phyloP scores from a whole-genome alignment of 2,329 filamentous ascomycete genomes.

The Ploettnerulaceae sp. region DNA sequence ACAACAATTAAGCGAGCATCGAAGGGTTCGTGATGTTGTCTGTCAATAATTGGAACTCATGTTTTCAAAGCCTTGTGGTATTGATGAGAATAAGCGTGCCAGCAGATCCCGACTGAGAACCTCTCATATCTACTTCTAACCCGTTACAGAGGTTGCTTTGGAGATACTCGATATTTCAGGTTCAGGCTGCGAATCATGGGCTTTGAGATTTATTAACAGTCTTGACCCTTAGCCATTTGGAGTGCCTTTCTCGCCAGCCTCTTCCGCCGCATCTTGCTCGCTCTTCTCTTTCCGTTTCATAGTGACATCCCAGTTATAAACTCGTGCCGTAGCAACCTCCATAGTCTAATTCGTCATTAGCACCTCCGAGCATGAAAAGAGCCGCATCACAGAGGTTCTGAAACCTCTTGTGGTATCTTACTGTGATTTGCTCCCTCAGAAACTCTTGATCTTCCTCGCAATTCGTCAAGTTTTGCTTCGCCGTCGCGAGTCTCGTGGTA shows the following conservation, averaged over 20 bases:
- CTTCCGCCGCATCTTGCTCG: conserved; percentile 46
- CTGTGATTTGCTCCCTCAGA: conserved; percentile 91
- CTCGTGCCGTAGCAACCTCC: conserved; percentile 90
- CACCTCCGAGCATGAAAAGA: conserved; percentile 3
- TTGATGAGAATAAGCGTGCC: too few relatives aligned
- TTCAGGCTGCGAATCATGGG: not conserved
- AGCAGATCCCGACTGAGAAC: too few relatives aligned
- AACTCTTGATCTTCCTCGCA: conserved; percentile 97
- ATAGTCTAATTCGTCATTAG: conserved; percentile 42
- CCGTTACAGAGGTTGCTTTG: too few relatives aligned
- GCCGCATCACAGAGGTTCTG: too few relatives aligned
- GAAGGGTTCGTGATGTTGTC: not conserved
- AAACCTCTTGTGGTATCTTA: too few relatives aligned
- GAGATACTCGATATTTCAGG: not conserved
- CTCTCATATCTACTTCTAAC: too few relatives aligned
- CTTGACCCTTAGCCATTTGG: conserved; percentile 29
- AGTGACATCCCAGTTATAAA: conserved; percentile 99
- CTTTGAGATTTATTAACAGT: conserved; percentile 9
- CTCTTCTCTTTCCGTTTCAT: conserved; percentile 88
- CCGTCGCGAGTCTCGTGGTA: conserved; percentile 69
- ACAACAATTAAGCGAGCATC: not conserved
- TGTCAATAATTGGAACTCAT: too few relatives aligned
- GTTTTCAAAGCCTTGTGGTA: too few relatives aligned
- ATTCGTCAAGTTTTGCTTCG: conserved; percentile 74
- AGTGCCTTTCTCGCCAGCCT: conserved; percentile 33